These are phyloP conservation scores for Starmera amethionina DNA, from an alignment of 805 yeast genomes.

Conservation along the genomic window DNA sequence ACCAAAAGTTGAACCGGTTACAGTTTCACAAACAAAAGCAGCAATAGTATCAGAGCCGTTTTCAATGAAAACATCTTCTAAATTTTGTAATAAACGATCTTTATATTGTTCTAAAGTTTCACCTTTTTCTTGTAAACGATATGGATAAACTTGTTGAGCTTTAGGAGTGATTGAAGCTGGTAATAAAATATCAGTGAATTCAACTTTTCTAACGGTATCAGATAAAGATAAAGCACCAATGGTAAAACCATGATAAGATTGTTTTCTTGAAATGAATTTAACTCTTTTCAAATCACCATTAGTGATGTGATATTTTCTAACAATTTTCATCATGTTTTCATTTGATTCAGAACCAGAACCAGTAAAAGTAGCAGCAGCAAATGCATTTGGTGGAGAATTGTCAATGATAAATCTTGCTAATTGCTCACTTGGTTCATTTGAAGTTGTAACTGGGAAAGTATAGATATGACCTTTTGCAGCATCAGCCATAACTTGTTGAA, in stretches of 20 bases:
- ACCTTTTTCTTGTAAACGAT: slow-evolving; percentile 17
- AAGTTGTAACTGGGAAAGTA: slow-evolving; percentile 22
- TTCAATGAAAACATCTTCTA: slow-evolving; percentile 30
- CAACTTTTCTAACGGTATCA: slow-evolving; percentile 27
- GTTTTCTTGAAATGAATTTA: slow-evolving; percentile 33
- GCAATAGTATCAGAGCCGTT: slow-evolving; percentile 34
- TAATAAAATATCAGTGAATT: slow-evolving; percentile 21
- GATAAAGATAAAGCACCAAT: slow-evolving; percentile 34
- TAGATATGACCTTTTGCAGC: slow-evolving; percentile 28
- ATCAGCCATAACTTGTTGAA: slow-evolving; percentile 27
- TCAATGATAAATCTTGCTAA: slow-evolving; percentile 33
- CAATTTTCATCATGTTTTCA: slow-evolving; percentile 54
- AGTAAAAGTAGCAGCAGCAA: slow-evolving; percentile 33
- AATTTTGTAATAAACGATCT: slow-evolving; percentile 26
- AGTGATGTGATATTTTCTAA: slow-evolving; percentile 35
- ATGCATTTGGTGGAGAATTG: slow-evolving; percentile 33
- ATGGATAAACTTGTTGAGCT: slow-evolving; percentile 20
- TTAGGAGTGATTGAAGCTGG: slow-evolving; percentile 18
- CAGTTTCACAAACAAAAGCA: slow-evolving; percentile 35
- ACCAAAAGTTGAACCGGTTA: slow-evolving; percentile 38
- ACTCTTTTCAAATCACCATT: slow-evolving; percentile 31
- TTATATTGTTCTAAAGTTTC: slow-evolving; percentile 31
- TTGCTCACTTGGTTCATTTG: slow-evolving; percentile 30
- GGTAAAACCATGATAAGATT: slow-evolving; percentile 41
- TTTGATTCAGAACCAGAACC: slow-evolving; percentile 62